Evolutionary conservation across 768 basidiomycete species (phyloP).

Genomic region (Russula ochroleuca): DNA sequence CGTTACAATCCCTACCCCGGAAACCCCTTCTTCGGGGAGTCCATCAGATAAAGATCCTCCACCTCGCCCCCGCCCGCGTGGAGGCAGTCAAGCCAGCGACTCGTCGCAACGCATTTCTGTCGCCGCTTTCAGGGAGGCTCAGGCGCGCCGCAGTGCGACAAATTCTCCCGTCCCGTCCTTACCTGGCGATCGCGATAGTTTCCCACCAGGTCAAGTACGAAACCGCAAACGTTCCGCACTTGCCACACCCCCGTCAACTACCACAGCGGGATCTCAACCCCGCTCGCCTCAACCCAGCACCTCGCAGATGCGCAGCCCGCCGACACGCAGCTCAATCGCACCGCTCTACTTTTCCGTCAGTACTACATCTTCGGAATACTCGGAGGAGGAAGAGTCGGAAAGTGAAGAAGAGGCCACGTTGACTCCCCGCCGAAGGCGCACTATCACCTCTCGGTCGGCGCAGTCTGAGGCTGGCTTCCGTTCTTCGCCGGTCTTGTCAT

Average conservation of each 20-base stretch:
- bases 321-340: slow-evolving; percentile 25
- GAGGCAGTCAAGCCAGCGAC: slow-evolving; percentile 55
- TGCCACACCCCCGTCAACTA: slow-evolving; percentile 6
- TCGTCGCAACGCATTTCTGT: slow-evolving; percentile 73
- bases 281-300: slow-evolving; percentile 1
- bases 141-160: slow-evolving; percentile 58
- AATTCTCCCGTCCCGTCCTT: slow-evolving; percentile 51
- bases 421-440: slow-evolving; percentile 36
- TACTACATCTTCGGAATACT: slow-evolving; percentile 36
- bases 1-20: slow-evolving; percentile 37
- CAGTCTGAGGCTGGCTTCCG: slow-evolving; percentile 34
- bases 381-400: slow-evolving; percentile 35
- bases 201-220: slow-evolving; percentile 5
- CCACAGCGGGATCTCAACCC: not conserved
- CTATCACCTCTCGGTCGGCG: slow-evolving; percentile 30
- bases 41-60: slow-evolving; percentile 30
- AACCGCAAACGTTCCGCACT: slow-evolving; percentile 19
- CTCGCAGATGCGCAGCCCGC: not conserved
- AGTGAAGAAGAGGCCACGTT: slow-evolving; percentile 36
- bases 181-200: slow-evolving; percentile 11
- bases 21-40: slow-evolving; percentile 28
- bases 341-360: slow-evolving; percentile 30
- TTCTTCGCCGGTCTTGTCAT: slow-evolving; percentile 2
- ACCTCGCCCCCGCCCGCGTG: slow-evolving; percentile 47
- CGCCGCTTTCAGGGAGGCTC: slow-evolving; percentile 76